phyloP scores from a whole-genome alignment of 1,284 basidiomycete genomes.

The Leccinum discolor region DNA sequence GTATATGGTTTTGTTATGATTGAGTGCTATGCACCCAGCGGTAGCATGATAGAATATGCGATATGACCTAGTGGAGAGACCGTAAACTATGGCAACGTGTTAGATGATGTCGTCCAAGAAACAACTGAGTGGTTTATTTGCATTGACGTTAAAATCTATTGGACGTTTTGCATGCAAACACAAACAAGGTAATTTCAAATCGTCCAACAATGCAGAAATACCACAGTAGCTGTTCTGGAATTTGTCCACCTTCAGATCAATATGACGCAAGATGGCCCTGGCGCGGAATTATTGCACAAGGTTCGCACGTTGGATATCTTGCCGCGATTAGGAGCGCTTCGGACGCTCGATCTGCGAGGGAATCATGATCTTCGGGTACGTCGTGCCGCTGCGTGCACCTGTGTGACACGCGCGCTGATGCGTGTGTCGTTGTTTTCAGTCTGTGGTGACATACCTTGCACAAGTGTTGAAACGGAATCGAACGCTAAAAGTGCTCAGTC shows the following conservation, averaged over 20 bases:
- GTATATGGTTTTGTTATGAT: slow-evolving; percentile 86
- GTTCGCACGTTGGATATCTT: slow-evolving; percentile 83
- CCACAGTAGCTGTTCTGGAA: too few species aligned
- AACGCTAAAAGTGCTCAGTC: slow-evolving; percentile 91
- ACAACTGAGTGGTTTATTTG: slow-evolving; percentile 51
- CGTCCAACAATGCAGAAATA: too few species aligned
- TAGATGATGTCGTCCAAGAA: slow-evolving; percentile 61
- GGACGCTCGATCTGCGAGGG: slow-evolving; percentile 89
- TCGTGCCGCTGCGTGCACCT: slow-evolving; percentile 6
- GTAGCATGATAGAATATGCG: slow-evolving; percentile 84
- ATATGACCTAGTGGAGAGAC: slow-evolving; percentile 63
- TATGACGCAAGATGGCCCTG: slow-evolving; percentile 59
- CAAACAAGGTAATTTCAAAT: too few species aligned
- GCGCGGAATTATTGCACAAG: slow-evolving; percentile 71
- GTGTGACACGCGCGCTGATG: background rate
- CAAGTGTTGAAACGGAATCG: slow-evolving; percentile 96
- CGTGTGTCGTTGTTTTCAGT: slow-evolving; percentile 35
- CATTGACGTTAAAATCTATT: slow-evolving; percentile 34
- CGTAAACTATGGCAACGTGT: slow-evolving; percentile 56
- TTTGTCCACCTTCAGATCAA: too few species aligned
- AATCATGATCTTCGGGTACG: slow-evolving; percentile 90
- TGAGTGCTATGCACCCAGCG: slow-evolving; percentile 92
- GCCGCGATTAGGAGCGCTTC: slow-evolving; percentile 81
- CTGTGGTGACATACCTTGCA: slow-evolving; percentile 86
- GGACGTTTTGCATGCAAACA: too few species aligned